Conservation (phyloP, 441 rosid species). For the Capsella rubella region DNA sequence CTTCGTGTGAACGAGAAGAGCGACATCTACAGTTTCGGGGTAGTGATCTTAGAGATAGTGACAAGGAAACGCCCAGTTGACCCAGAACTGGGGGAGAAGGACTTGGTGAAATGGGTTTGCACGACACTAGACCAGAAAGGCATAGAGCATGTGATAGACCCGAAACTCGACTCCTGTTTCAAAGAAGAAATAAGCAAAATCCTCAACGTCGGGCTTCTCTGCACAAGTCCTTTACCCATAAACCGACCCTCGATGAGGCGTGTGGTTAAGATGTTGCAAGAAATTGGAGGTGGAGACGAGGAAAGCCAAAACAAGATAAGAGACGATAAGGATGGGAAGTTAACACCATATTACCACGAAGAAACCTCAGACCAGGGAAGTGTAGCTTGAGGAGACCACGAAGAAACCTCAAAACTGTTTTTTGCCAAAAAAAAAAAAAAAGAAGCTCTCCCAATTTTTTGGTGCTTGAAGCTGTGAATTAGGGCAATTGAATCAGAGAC, state of each 20-base stretch:
- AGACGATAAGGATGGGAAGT: constrained; percentile 68
- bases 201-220: constrained; percentile 84
- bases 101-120: constrained; percentile 94
- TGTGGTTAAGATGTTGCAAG: constrained; percentile 89
- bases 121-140: constrained; percentile 82
- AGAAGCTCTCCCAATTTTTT: constrained; percentile 39
- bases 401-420: constrained; percentile 56
- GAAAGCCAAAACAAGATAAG: constrained; percentile 38
- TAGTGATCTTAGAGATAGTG: constrained; percentile 90
- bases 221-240: constrained; percentile 87
- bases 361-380: constrained; percentile 81
- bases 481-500: constrained; percentile 34
- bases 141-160: constrained; percentile 77
- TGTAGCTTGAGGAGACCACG: constrained; percentile 63
- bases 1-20: constrained; percentile 97
- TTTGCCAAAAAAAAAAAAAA: constrained; percentile 18
- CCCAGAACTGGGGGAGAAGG: constrained; percentile 88
- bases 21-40: constrained; percentile 98
- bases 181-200: constrained; percentile 83
- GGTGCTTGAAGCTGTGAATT: constrained; percentile 42
- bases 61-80: constrained; percentile 80
- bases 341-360: constrained; percentile 85
- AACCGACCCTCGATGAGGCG: constrained; percentile 97
- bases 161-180: constrained; percentile 76
- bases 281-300: constrained; percentile 57